These are phyloP conservation scores for Debaryomyces sp. DNA, from an alignment of 1,139 yeast genomes.

Conservation along the genomic window DNA sequence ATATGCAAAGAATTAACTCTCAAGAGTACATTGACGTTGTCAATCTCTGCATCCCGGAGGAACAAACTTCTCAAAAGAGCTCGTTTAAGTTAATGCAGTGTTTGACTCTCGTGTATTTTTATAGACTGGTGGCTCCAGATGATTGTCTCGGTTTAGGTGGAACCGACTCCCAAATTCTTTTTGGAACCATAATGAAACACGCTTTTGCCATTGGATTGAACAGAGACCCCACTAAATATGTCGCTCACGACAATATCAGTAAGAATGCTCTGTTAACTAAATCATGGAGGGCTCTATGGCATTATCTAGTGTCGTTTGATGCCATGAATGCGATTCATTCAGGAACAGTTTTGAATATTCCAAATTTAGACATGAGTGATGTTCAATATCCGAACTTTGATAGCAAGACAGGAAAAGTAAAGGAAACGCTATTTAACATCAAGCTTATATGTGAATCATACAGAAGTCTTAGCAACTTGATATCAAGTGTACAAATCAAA, in stretches of 20 bases:
- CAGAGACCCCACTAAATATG: conserved; percentile 42
- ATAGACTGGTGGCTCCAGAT: conserved; percentile 42
- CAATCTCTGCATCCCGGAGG: conserved; percentile 37
- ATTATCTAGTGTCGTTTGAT: conserved; percentile 32
- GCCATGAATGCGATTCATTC: conserved; percentile 38
- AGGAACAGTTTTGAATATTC: conserved; percentile 35
- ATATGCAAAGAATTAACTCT: conserved; percentile 27
- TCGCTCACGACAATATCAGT: conserved; percentile 33
- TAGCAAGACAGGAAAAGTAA: conserved; percentile 22
- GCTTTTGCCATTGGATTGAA: conserved; percentile 48
- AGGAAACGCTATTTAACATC: conserved; percentile 17
- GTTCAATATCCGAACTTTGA: conserved; percentile 30
- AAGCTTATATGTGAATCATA: conserved; percentile 29
- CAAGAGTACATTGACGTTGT: conserved; percentile 29
- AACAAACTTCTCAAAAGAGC: conserved; percentile 30
- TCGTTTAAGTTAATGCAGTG: conserved; percentile 38
- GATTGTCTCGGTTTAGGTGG: conserved; percentile 50
- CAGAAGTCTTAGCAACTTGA: conserved; percentile 31
- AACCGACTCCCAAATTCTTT: conserved; percentile 42
- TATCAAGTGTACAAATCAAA: conserved; percentile 31
- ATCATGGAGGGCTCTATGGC: conserved; percentile 46
- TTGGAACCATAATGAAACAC: conserved; percentile 42
- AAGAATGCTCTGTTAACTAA: conserved; percentile 29
- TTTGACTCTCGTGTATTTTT: conserved; percentile 36
- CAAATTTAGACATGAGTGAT: conserved; percentile 33